Percentiles rank a stretch among this genome's conserved stretches.
phyloP scores from a whole-genome alignment of 139 green algal genomes.

The Chlorella sp. region DNA sequence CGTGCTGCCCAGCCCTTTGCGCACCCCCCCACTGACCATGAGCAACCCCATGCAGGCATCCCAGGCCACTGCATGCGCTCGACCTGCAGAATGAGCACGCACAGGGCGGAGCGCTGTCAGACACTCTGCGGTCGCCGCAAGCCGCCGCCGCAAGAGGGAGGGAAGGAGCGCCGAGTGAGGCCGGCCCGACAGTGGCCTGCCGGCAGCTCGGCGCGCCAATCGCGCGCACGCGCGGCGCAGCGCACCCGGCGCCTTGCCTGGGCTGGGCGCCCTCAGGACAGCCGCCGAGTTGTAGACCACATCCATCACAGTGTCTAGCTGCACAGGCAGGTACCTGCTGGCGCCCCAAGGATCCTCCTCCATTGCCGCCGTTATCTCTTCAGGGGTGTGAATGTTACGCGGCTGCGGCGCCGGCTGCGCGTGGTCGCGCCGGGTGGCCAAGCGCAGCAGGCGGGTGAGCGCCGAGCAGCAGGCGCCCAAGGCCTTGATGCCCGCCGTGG shows the following conservation, averaged over 20 bases:
- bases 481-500: not conserved
- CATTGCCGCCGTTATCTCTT: not conserved
- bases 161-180: too few relatives aligned
- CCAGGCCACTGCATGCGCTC: not conserved
- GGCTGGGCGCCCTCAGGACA: not conserved
- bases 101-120: too few relatives aligned
- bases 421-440: not conserved
- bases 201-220: too few relatives aligned
- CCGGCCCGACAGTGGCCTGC: too few relatives aligned
- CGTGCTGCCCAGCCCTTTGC: too few relatives aligned
- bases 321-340: not conserved
- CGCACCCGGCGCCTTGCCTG: not conserved
- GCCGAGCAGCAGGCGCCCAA: not conserved
- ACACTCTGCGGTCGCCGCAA: too few relatives aligned
- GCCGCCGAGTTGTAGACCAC: not conserved
- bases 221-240: too few relatives aligned
- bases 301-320: not conserved
- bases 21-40: too few relatives aligned
- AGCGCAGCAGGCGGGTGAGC: slow-evolving; percentile 6
- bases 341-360: not conserved
- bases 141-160: too few relatives aligned
- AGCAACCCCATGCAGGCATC: not conserved
- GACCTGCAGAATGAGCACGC: not conserved
- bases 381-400: too few relatives aligned
- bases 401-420: not conserved